phyloP scores from a whole-genome alignment of 805 yeast species.

The Schizosaccharomyces octosporus region DNA sequence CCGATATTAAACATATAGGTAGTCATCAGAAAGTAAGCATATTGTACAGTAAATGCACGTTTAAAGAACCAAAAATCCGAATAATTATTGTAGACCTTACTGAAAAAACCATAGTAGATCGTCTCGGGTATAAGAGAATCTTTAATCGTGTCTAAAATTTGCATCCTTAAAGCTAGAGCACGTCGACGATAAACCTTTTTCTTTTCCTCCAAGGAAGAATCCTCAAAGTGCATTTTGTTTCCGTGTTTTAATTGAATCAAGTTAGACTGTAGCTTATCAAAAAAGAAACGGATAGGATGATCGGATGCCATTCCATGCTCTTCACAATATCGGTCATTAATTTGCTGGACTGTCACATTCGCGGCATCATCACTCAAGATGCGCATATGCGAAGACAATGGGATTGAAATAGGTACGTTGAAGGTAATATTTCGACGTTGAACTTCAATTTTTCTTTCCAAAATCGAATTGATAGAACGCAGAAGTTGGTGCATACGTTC shows the following conservation, averaged over 20 bases:
- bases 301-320: conserved; percentile 52
- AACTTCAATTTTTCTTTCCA: conserved; percentile 62
- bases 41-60: conserved; percentile 80
- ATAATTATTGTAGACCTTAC: conserved; percentile 35
- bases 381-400: conserved; percentile 82
- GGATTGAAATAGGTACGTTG: conserved; percentile 76
- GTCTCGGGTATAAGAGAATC: conserved; percentile 59
- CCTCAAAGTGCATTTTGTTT: background rate
- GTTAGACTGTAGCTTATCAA: conserved; percentile 71
- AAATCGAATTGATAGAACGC: conserved; percentile 61
- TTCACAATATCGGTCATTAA: conserved; percentile 72
- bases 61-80: conserved; percentile 86
- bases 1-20: conserved; percentile 87
- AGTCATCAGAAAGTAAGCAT: conserved; percentile 77
- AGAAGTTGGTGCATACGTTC: conserved; percentile 82
- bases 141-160: conserved; percentile 75
- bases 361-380: conserved; percentile 61
- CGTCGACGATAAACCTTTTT: background rate
- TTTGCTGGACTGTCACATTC: conserved; percentile 50
- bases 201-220: background rate
- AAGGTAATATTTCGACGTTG: conserved; percentile 65
- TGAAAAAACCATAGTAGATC: conserved; percentile 23
- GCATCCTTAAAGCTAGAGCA: conserved; percentile 23
- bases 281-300: conserved; percentile 68
- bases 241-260: background rate